Evolutionary conservation across 106 monocot genomes (phyloP), one percentile per base, ranked within the genome.

Genomic region (Xerophyta viscosa): DNA sequence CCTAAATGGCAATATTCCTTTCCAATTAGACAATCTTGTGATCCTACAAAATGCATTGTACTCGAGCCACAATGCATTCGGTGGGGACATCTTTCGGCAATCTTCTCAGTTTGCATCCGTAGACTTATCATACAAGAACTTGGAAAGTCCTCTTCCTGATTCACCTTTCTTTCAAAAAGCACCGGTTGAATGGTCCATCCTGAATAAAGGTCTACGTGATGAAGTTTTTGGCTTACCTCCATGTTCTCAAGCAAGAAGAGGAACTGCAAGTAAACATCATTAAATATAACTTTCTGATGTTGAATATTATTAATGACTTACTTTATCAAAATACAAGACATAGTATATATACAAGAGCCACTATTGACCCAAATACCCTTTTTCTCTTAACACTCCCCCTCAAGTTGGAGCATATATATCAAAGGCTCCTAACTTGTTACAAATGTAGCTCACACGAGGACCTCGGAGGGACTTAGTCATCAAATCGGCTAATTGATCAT

Each of bases 91-190:
- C 14, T 3, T 30, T 60, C 8, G 12, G 20, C 18, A 17, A 20
- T 27, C 18, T 47, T 24, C 6, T 18, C 10, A 47, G 60, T 29
- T 21, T 60, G 29, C 5, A 13, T 46, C 60, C 14, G 8, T 37
- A 12, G 55, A 56, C 31, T 33, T 56, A 20, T 56, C 55, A 56
- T 56, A 17, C 21, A 56, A 56, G 20, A 37, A 56, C n/a, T 37
- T 56, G 17, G 52, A 53, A 29, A 28, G 52, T 15, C 26, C 52
- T 29, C 29, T 53, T 29, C 52, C 52, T 11, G 29, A 53, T 27
- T 5, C 6, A 28, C 4, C 4, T 15, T 19, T 58, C 42, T 58
- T 58, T 18, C 4, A 24, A 3, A 19, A 27, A 14, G 58, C 58
- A 24, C 43, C 41, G 8, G 15, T 12, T 1, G 2, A 46, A 27